A percentile compares a stretch with the other conserved stretches of the same genome.
phyloP scores from a whole-genome alignment of 305 asterid genomes.

The Rubia balearica region DNA sequence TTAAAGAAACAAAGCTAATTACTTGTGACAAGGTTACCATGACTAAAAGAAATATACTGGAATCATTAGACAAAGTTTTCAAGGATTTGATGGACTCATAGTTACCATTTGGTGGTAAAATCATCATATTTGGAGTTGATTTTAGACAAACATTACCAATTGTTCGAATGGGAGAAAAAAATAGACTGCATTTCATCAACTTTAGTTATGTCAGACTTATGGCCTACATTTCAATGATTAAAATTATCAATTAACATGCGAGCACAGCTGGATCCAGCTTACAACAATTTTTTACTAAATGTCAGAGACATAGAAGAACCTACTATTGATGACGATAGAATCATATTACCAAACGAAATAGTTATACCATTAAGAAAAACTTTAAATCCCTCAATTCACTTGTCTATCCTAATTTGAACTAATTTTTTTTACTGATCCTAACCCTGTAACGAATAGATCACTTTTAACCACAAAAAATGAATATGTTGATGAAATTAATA shows the following conservation, averaged over 20 bases:
- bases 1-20: not conserved
- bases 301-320: not conserved
- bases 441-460: not conserved
- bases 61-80: not conserved
- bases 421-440: not conserved
- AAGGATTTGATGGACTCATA: not conserved
- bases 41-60: not conserved
- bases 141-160: not conserved
- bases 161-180: not conserved
- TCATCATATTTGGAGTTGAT: not conserved
- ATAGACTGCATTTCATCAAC: not conserved
- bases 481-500: not conserved
- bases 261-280: not conserved
- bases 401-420: not conserved
- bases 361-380: too few relatives aligned
- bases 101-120: not conserved
- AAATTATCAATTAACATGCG: not conserved
- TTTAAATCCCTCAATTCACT: not conserved
- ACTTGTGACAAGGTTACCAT: not conserved
- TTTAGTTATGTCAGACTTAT: not conserved
- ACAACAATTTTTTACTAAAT: not conserved
- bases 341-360: not conserved
- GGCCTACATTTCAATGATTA: not conserved
- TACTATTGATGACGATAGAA: not conserved
- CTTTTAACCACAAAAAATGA: not conserved